Evolutionary conservation across 768 basidiomycete genomes (phyloP).

Genomic region (Agaricus sinodeliciosus): DNA sequence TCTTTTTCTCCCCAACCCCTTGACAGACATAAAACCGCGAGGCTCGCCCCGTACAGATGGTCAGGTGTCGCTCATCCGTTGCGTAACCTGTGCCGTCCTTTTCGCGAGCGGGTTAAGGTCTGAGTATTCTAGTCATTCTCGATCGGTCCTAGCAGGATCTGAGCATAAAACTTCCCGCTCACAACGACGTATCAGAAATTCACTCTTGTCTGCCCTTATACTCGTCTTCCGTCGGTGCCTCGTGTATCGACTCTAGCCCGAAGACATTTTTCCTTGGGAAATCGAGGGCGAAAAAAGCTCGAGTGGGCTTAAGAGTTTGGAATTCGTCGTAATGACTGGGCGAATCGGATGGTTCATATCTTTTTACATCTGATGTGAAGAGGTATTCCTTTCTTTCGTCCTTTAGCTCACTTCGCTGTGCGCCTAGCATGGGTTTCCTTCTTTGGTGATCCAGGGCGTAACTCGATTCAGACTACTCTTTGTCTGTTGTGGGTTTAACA

Average conservation of each 20-base stretch:
- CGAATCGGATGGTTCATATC: constrained; percentile 13
- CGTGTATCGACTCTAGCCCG: neutral
- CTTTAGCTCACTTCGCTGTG: constrained; percentile 70
- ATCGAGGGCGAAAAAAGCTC: neutral
- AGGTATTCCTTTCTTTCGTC: constrained; percentile 20
- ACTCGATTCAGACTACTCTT: constrained; percentile 73
- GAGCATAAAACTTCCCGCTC: constrained; percentile 38
- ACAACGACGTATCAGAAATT: constrained; percentile 65
- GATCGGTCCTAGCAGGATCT: constrained; percentile 59
- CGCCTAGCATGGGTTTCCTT: constrained; percentile 19
- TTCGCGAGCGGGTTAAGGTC: constrained; percentile 80
- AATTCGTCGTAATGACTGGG: constrained; percentile 55
- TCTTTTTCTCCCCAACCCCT: constrained; percentile 12
- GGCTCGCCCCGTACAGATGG: constrained; percentile 54
- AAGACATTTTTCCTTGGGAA: constrained; percentile 15
- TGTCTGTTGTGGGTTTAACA: constrained; percentile 34
- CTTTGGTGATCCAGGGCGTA: constrained; percentile 15
- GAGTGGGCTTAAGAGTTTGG: constrained; percentile 33
- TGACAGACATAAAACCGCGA: constrained; percentile 55
- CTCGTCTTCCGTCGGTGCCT: neutral
- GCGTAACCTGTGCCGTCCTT: constrained; percentile 11
- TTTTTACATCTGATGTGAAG: neutral
- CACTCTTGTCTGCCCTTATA: constrained; percentile 17
- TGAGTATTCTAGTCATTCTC: constrained; percentile 63
- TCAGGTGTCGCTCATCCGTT: neutral